phyloP scores from a whole-genome alignment of 768 basidiomycete species.

The Termitomyces titanicus region DNA sequence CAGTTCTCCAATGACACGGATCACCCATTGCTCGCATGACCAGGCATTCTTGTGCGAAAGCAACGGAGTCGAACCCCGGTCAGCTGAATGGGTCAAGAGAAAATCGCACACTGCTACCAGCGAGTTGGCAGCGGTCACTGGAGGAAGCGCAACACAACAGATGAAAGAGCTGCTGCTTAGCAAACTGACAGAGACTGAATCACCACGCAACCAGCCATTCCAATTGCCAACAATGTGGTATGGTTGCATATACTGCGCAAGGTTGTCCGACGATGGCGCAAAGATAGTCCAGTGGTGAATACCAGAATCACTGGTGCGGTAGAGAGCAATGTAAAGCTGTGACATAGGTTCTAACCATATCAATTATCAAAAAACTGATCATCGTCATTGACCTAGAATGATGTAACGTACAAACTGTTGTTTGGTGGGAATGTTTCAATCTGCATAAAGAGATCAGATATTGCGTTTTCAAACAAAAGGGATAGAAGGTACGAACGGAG shows the following conservation, averaged over 20 bases:
- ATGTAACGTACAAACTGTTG: too few relatives aligned
- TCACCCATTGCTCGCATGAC: not conserved
- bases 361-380: too few relatives aligned
- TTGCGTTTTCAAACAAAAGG: too few relatives aligned
- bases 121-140: not conserved
- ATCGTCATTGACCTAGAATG: too few relatives aligned
- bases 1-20: not conserved
- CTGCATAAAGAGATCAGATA: too few relatives aligned
- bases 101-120: not conserved
- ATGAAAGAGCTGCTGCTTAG: not conserved
- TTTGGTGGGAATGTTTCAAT: too few relatives aligned
- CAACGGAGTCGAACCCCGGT: not conserved
- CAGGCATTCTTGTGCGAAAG: not conserved
- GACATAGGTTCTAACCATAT: not conserved
- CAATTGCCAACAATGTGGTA: not conserved
- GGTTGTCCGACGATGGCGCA: not conserved
- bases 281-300: not conserved
- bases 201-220: not conserved
- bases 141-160: not conserved
- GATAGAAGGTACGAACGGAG: too few relatives aligned
- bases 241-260: not conserved
- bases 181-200: not conserved
- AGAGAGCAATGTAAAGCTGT: not conserved
- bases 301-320: not conserved
- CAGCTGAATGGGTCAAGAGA: not conserved